These are phyloP conservation scores for Excoecaria cochinchinensis DNA, from an alignment of 345 rosid genomes.

Conservation along the genomic window DNA sequence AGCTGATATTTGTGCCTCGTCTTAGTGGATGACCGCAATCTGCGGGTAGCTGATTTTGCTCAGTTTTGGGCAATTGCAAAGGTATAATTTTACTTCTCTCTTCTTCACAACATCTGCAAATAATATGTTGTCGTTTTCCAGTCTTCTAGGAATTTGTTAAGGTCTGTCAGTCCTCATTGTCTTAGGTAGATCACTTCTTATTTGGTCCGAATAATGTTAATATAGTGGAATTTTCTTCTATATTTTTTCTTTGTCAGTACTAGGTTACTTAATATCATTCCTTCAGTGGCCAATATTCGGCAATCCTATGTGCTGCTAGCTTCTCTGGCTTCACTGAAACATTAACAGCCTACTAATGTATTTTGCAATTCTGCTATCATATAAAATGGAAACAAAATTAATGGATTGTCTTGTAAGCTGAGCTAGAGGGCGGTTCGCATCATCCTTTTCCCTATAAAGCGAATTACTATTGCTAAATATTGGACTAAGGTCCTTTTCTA, in stretches of 20 bases:
- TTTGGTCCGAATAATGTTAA: constrained; percentile 19
- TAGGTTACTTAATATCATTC: not conserved
- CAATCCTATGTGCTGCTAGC: not conserved
- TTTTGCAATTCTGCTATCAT: not conserved
- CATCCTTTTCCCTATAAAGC: not conserved
- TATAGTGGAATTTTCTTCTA: constrained; percentile 1
- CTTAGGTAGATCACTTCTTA: constrained; percentile 23
- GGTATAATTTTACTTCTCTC: constrained; percentile 84
- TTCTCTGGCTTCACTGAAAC: not conserved
- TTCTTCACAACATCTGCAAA: constrained; percentile 46
- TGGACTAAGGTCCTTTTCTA: not conserved
- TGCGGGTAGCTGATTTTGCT: constrained; percentile 99
- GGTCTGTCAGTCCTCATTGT: constrained; percentile 38
- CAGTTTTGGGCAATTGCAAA: constrained; percentile 99
- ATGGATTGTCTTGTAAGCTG: not conserved
- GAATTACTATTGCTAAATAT: not conserved
- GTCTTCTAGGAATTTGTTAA: constrained; percentile 35
- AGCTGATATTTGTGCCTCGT: constrained; percentile 95
- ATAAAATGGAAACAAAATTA: not conserved
- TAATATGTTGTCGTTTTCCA: constrained; percentile 31
- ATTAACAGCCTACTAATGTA: not conserved
- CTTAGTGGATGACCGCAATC: constrained; percentile 99
- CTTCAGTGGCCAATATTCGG: constrained; percentile 4
- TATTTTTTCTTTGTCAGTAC: constrained; percentile 9
- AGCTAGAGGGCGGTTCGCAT: not conserved